Base-by-base conservation (phyloP, 306 rosid genomes). In the Gynostemma pentaphyllum region DNA sequence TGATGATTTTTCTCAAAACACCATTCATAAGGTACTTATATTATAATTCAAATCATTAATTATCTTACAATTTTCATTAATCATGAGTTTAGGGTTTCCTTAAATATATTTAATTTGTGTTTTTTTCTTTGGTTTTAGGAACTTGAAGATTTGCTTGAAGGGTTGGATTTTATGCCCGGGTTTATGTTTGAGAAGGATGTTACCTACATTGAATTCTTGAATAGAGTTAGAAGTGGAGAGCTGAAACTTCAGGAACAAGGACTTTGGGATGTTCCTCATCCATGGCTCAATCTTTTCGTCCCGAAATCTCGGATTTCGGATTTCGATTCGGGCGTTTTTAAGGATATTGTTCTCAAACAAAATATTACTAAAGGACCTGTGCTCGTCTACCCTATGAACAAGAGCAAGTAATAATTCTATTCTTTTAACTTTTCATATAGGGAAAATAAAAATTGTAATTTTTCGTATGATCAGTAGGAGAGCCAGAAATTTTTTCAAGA, bases 251-350 rank as follows among this genome's bases (percentile, higher is more conserved):
- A 79, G 23, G 80, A 87, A 47, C 83, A 85, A 74, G 96, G 97
- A 61, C 50, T 80, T 2, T 91, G 97, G 97, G 83, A 87, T 16
- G 89, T 87, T 70, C 97, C 95, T 69, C 97, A 91, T 74, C 97
- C 97, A 4, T 91, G 96, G 95, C 71, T 87, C 34, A 91, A 91
- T 66, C 73, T 91, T 59, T 91, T 87, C 45, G 57, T 91, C 30
- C 95, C 97, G 3, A 83, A 83, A 70, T 78, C 86, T 36, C 72
- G 71, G 9, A 81, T 91, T 49, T 41, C 70, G 5, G 89, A 85
- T 22, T 91, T 91, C 47, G 56, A 91, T 37, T 40, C 59, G 0
- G 86, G 82, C 0, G 88, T 91, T 12, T 80, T 91, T 66, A 83
- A 59, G 49, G 79, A 69, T 14, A 91, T 91, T 21, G 55, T 91